phyloP scores from a whole-genome alignment of 805 yeast species.

The Grigorovia transvaalensis region DNA sequence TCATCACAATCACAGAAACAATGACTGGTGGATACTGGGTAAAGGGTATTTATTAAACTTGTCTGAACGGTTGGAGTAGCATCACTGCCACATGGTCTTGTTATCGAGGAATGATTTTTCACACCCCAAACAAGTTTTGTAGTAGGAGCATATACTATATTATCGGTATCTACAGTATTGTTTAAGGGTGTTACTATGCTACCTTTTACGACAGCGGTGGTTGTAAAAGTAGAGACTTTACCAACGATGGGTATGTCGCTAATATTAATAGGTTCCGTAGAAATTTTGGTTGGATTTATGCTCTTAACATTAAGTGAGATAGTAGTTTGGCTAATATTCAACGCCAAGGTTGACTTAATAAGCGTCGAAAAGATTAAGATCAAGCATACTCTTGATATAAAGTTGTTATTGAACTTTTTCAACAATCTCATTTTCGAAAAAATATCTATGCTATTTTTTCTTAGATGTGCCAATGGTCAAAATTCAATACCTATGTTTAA shows the following conservation, averaged over 20 bases:
- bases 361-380: neutral
- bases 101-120: neutral
- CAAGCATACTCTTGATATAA: neutral
- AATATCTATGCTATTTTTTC: neutral
- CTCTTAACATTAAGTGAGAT: neutral
- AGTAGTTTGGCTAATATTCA: neutral
- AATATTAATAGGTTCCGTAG: neutral
- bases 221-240: neutral
- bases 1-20: neutral
- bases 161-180: neutral
- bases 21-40: neutral
- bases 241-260: neutral
- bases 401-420: neutral
- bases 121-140: neutral
- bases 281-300: neutral
- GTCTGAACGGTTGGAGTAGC: neutral
- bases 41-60: neutral
- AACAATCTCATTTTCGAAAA: neutral
- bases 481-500: neutral
- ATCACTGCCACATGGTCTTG: neutral
- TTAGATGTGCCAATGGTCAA: neutral
- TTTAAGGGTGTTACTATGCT: neutral
- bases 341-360: neutral
- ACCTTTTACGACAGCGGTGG: neutral
- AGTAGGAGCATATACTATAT: neutral